A percentile compares a stretch with the other conserved stretches of the same genome.
phyloP scores from a whole-genome alignment of 768 basidiomycete genomes.

The Rhizopogon vulgaris region DNA sequence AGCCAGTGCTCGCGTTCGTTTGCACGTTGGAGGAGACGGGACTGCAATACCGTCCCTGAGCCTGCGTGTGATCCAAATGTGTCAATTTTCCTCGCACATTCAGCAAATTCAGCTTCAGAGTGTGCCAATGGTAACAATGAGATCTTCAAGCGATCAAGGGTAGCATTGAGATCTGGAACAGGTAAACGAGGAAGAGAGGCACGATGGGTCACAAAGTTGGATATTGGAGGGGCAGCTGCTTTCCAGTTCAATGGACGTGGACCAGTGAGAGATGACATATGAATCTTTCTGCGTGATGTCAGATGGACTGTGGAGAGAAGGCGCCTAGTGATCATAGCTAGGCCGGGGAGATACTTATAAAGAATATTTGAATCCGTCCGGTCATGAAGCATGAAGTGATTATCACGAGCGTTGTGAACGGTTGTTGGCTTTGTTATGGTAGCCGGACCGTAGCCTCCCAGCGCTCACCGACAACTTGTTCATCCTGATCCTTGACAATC shows the following conservation, averaged over 20 bases:
- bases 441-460: no score
- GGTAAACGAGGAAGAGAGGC: conserved; percentile 63
- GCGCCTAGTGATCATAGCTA: background rate
- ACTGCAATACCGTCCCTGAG: conserved; percentile 53
- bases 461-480: no score
- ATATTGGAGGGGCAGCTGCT: conserved; percentile 52
- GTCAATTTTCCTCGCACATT: conserved; percentile 58
- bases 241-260: conserved; percentile 64
- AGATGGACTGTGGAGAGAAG: background rate
- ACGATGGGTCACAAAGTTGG: conserved; percentile 62
- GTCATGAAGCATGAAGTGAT: no score
- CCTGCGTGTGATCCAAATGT: conserved; percentile 43
- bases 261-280: conserved; percentile 12
- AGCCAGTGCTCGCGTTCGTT: conserved; percentile 71
- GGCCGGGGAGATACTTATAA: no score
- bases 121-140: conserved; percentile 71
- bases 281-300: background rate
- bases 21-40: conserved; percentile 50
- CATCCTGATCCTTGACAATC: no score
- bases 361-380: no score
- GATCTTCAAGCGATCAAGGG: conserved; percentile 62
- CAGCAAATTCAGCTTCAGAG: conserved; percentile 49
- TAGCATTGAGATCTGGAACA: conserved; percentile 60
- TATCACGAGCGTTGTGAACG: no score
- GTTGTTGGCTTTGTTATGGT: no score